phyloP scores from a whole-genome alignment of 2,329 filamentous ascomycete species.

The Diplodia mutila region DNA sequence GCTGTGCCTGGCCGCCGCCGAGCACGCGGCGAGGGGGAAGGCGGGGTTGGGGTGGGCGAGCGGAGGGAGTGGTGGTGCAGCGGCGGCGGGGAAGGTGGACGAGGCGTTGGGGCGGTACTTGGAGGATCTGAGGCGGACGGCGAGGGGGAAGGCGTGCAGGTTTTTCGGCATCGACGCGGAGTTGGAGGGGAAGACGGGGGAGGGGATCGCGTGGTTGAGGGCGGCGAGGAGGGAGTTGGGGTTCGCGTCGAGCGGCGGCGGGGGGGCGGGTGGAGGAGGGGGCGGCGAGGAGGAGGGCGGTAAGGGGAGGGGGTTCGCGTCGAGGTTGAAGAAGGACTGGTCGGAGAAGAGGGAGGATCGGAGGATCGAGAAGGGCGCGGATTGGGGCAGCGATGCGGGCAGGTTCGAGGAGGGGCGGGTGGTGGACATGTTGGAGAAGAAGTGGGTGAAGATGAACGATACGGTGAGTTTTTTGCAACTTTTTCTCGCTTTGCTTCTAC shows the following conservation, averaged over 20 bases:
- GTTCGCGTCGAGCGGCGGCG: constrained; percentile 50
- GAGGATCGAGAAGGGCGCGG: constrained; percentile 70
- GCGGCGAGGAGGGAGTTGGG: constrained; percentile 78
- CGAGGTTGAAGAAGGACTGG: constrained; percentile 73
- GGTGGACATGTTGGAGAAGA: constrained; percentile 81
- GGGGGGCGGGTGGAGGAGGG: constrained; percentile 34
- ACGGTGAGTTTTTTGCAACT: constrained; percentile 64
- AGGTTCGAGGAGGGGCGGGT: constrained; percentile 82
- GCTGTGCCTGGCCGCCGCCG: constrained; percentile 82
- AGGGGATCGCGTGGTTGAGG: constrained; percentile 82
- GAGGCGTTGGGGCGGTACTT: constrained; percentile 72
- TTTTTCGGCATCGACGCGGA: constrained; percentile 93
- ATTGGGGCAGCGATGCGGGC: constrained; percentile 83
- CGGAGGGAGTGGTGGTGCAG: too few species aligned
- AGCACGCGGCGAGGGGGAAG: constrained; percentile 77
- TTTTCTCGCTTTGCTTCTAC: too few species aligned
- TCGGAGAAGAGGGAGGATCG: constrained; percentile 78
- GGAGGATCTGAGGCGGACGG: constrained; percentile 73
- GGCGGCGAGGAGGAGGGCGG: constrained; percentile 31
- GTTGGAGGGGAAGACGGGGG: constrained; percentile 76
- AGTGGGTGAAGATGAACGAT: constrained; percentile 93
- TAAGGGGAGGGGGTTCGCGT: constrained; percentile 55
- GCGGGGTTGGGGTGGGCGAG: constrained; percentile 51
- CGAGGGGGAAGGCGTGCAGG: constrained; percentile 81
- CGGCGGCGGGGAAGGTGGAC: constrained; percentile 56